Conservation (phyloP, 495 filamentous ascomycete genomes). For the Hypoxylon trugodes region DNA sequence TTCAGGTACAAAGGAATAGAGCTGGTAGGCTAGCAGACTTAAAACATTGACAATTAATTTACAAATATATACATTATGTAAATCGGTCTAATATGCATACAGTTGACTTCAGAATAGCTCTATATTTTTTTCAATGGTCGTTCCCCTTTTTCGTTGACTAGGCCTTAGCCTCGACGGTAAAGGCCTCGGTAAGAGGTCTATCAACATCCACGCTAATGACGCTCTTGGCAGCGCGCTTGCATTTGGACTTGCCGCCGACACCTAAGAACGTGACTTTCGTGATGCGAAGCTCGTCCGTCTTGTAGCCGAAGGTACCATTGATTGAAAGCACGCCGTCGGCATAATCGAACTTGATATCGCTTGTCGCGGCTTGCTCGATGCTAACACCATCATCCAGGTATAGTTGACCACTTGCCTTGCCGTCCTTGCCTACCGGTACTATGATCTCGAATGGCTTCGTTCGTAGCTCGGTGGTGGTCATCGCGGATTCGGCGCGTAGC, state of each 20-base stretch:
- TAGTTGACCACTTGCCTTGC: slow-evolving; percentile 52
- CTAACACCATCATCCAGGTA: slow-evolving; percentile 72
- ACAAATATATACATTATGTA: slow-evolving; percentile 21
- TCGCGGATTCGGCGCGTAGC: slow-evolving; percentile 65
- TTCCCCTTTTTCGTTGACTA: slow-evolving; percentile 9
- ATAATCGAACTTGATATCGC: slow-evolving; percentile 64
- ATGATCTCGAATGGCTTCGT: slow-evolving; percentile 73
- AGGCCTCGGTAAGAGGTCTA: slow-evolving; percentile 27
- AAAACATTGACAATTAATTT: neutral
- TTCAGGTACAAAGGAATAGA: neutral
- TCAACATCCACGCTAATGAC: slow-evolving; percentile 26
- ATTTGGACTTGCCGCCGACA: slow-evolving; percentile 20
- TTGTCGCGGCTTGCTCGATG: slow-evolving; percentile 57
- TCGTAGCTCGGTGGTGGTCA: slow-evolving; percentile 75
- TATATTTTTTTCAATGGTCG: neutral
- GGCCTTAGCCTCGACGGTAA: slow-evolving; percentile 30
- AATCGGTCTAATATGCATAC: slow-evolving; percentile 1
- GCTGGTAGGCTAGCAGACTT: neutral
- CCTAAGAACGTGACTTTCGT: slow-evolving; percentile 66
- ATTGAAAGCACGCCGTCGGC: slow-evolving; percentile 57
- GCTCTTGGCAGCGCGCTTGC: slow-evolving; percentile 8
- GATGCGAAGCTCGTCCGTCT: slow-evolving; percentile 57
- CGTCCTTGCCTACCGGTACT: slow-evolving; percentile 65
- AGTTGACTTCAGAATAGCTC: neutral
- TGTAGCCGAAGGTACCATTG: slow-evolving; percentile 63